Base-by-base conservation (phyloP, 345 rosid species). In the Dipteronia dyeriana region DNA sequence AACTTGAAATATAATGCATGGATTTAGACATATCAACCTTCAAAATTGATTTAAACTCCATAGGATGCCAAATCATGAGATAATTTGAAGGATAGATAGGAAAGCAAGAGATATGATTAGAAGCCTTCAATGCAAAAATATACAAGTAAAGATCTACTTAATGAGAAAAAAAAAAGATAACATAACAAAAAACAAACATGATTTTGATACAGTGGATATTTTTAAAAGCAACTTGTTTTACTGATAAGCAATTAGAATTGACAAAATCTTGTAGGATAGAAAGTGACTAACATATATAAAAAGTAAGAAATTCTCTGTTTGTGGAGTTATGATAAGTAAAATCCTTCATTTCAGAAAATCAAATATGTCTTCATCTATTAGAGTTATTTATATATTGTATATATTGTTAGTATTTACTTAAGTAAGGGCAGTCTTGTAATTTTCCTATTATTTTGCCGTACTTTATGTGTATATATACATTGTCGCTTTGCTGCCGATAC, bases 221-320 rank as follows among this genome's bases (percentile, higher is more conserved):
- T 34, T 11, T 45, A 6, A 38, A 49, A 53, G 31, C 19, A 19
- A 29, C 17, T 64, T 29, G n/a, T 14, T 49, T 49, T 14, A 47
- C 45, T 26, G 23, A 65, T 29, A 64, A 47, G 19, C 49, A 51
- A n/a, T 43, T 41, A 43, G 20, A 38, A 39, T 39, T 23, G 34
- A 59, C 26, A 31, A 29, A 31, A 7, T n/a, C n/a, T 65, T 29
- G 43, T 17, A 1, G 47, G 43, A 64, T 7, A 10, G 69, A 62
- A 62, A 61, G 43, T 45, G 13, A 12, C 71, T 64, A 31, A 31
- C 38, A 31, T 65, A 49, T 61, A 11, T 6, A 64, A 47, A 17
- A 26, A 64, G 31, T 29, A 11, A 20, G 71, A 31, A 49, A 49
- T 65, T 75, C 70, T 51, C 31, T 64, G 5, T 12, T 75, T 64